Evolutionary conservation across 352 stramenopile species (phyloP).

Genomic region (Pelagophyceae sp.): DNA sequence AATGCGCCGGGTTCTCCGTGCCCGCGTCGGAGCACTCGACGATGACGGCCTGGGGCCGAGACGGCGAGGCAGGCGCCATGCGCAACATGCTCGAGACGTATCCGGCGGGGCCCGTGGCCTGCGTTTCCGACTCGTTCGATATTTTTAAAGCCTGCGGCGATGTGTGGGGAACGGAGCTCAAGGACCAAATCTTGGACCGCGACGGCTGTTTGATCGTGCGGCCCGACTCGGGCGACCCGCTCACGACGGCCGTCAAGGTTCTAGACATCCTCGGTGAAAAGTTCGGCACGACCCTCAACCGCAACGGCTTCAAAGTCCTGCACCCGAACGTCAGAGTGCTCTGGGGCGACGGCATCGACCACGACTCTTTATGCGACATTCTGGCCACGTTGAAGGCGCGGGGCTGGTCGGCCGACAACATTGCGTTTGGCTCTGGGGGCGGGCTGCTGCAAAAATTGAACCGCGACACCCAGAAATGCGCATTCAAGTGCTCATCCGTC

Average conservation of each 20-base stretch:
- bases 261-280: conserved; percentile 8
- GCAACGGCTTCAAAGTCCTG: conserved; percentile 1
- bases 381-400: neutral
- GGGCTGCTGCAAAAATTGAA: conserved; percentile 18
- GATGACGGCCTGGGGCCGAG: conserved; percentile 9
- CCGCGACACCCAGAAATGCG: conserved; percentile 18
- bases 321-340: neutral
- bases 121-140: conserved; percentile 18
- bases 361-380: neutral
- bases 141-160: conserved; percentile 17
- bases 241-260: neutral
- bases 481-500: conserved; percentile 16
- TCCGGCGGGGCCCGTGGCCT: conserved; percentile 12
- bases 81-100: conserved; percentile 16
- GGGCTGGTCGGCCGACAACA: conserved; percentile 17
- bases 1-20: neutral
- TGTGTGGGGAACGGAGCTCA: neutral
- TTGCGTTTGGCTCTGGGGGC: conserved; percentile 8
- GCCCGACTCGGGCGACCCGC: conserved; percentile 13
- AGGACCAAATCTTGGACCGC: neutral
- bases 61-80: neutral
- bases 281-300: neutral
- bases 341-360: conserved; percentile 21
- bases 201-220: conserved; percentile 8
- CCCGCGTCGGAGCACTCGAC: conserved; percentile 19